Base-by-base conservation (phyloP, 192 early-diverging fungal genomes). In the Umbelopsis isabellina region DNA sequence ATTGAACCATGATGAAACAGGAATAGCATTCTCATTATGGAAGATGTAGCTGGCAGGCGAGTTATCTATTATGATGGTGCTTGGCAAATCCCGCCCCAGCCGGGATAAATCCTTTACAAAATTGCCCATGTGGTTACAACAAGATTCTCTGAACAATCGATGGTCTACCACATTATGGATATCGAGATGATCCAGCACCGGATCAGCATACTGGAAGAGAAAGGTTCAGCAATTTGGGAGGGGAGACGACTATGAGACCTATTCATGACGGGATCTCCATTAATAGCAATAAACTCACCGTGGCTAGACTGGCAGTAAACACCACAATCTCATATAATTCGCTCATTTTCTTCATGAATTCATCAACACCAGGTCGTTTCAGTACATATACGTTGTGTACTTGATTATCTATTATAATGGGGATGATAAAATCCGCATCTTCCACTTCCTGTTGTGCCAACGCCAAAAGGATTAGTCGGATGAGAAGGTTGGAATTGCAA, bases 101-200 rank as follows among this genome's bases (percentile, higher is more conserved):
- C 88, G 86, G 71, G 85, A 88, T 53, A 96, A 79, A 75, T 95
- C 94, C 87, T 96, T 96, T 73, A 95, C 93, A 74, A 95, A 95
- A 81, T 92, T 94, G 53, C 94, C 94, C 67, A 89, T 90, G 81
- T 93, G 89, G 71, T 93, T 85, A 44, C 90, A 87, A 78, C 94
- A 96, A 5, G 91, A 87, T 73, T 96, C 94, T 70, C 94, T 86
- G 87, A 96, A 96, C 65, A 96, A 82, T 47, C 94, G 85, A 79
- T 95, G 93, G 71, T 90, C 84, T 20, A 96, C 87, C n/a, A 91
- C 90, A 46, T 83, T 74, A 69, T 82, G 79, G 49, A 79, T 87
- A 81, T 96, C 94, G 47, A 96, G 76, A 69, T 89, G 84, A 79
- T 96, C 94, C 46, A 96, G 75, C 8, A 95, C 92, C 33, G 93